These are phyloP conservation scores for Beauveria asiatica DNA, from an alignment of 2,329 filamentous ascomycete species.

Conservation along the genomic window DNA sequence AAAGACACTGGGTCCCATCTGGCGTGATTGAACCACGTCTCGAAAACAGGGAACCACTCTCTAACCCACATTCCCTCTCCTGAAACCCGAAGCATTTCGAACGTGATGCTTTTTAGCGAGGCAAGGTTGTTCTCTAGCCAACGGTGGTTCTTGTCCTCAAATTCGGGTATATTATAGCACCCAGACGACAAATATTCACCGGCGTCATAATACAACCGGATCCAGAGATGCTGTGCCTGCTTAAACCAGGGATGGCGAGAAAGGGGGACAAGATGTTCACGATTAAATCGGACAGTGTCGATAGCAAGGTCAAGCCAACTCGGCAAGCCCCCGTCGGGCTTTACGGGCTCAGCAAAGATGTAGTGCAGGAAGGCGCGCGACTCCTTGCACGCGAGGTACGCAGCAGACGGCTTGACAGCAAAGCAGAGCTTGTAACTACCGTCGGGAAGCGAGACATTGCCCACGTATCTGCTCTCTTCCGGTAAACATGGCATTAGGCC, in stretches of 20 bases:
- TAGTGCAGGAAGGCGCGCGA: not conserved
- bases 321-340: not conserved
- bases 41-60: too few species aligned
- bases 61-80: too few species aligned
- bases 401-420: slow-evolving; percentile 1
- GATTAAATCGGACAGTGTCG: not conserved
- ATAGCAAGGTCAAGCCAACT: not conserved
- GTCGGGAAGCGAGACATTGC: not conserved
- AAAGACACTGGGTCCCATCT: too few species aligned
- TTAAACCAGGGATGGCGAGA: slow-evolving; percentile 5
- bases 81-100: not conserved
- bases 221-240: not conserved
- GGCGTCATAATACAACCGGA: not conserved
- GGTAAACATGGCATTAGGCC: too few species aligned
- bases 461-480: not conserved
- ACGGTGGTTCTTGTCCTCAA: not conserved
- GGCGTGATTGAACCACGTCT: too few species aligned
- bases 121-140: not conserved
- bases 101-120: not conserved
- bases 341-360: slow-evolving; percentile 5
- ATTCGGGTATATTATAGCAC: not conserved
- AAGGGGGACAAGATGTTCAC: not conserved
- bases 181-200: not conserved
- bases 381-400: slow-evolving; percentile 3
- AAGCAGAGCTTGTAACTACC: not conserved